Evolutionary conservation across 306 rosid genomes (phyloP), one percentile per base, ranked within the genome.

Genomic region (Pachyrhizus erosus): DNA sequence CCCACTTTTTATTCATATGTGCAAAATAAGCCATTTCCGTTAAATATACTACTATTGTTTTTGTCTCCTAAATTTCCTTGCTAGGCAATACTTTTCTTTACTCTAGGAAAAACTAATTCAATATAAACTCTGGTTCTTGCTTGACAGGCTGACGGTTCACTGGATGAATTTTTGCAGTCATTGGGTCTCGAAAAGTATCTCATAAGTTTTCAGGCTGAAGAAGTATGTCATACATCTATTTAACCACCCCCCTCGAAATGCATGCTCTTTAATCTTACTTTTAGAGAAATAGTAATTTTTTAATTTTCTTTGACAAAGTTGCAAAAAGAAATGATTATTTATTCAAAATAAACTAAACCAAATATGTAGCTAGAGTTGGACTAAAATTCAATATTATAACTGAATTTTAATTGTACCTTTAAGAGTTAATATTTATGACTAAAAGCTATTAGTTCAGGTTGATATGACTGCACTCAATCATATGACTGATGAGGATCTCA

Each of bases 401-500:
- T 55, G 55, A 49, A 46, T 55, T 12, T 62, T 49, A 54, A 18
- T 69, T 62, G 18, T 21, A 5, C 34, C 42, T 73, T 46, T 21
- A 7, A 43, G 34, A 71, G 33, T 31, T 40, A 26, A 73, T 21
- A 49, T 82, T 82, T 15, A 43, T 73, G 20, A 26, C 17, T 64
- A 13, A 29, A 43, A 73, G 51, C 23, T 65, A 27, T 84, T 83
- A 84, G 14, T 84, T 51, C 82, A 92, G 97, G 89, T 92, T 85
- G 97, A 92, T 80, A 89, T 92, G 97, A 77, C 94, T 27, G 97
- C 94, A 58, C 94, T 92, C 77, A 74, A 80, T 75, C 97, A 92
- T 82, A 92, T 92, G 97, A 86, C 90, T 52, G 97, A 92, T 77
- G 92, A 89, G 21, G 97, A 92, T 85, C 93, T 92, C 78, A 92